phyloP scores from a whole-genome alignment of 352 stramenopile species.

The Globisporangium yorkense region DNA sequence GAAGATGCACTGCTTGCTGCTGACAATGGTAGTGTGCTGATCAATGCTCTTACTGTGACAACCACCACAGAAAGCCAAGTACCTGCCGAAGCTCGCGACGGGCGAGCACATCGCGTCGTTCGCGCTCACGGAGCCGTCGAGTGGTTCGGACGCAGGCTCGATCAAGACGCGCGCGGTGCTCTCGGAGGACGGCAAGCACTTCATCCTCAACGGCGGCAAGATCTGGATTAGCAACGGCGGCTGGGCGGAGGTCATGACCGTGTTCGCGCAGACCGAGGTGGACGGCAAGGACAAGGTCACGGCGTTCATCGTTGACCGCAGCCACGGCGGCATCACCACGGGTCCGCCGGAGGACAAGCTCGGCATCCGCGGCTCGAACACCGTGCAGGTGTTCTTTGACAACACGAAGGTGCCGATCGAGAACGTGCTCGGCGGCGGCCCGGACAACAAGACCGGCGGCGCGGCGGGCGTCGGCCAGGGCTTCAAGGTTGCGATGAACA shows the following conservation, averaged over 20 bases:
- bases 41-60: no score
- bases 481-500: slow-evolving; percentile 93
- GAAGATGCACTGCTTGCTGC: background rate
- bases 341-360: slow-evolving; percentile 96
- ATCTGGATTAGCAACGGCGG: slow-evolving; percentile 97
- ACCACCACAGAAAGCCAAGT: slow-evolving; percentile 66
- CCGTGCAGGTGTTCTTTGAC: slow-evolving; percentile 94
- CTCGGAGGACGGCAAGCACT: slow-evolving; percentile 89
- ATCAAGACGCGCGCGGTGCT: slow-evolving; percentile 89
- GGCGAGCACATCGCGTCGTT: slow-evolving; percentile 84
- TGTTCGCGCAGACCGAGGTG: slow-evolving; percentile 95
- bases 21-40: no score
- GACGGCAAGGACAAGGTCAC: slow-evolving; percentile 97
- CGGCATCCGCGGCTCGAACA: slow-evolving; percentile 96
- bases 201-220: slow-evolving; percentile 92
- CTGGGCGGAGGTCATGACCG: slow-evolving; percentile 95
- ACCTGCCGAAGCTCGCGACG: slow-evolving; percentile 87
- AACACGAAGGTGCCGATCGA: slow-evolving; percentile 92
- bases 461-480: slow-evolving; percentile 77
- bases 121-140: slow-evolving; percentile 89
- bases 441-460: slow-evolving; percentile 66
- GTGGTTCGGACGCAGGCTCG: slow-evolving; percentile 83
- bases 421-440: slow-evolving; percentile 83
- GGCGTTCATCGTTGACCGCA: slow-evolving; percentile 95
- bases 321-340: slow-evolving; percentile 88